Base-by-base conservation (phyloP, 306 rosid species). In the Datisca glomerata region DNA sequence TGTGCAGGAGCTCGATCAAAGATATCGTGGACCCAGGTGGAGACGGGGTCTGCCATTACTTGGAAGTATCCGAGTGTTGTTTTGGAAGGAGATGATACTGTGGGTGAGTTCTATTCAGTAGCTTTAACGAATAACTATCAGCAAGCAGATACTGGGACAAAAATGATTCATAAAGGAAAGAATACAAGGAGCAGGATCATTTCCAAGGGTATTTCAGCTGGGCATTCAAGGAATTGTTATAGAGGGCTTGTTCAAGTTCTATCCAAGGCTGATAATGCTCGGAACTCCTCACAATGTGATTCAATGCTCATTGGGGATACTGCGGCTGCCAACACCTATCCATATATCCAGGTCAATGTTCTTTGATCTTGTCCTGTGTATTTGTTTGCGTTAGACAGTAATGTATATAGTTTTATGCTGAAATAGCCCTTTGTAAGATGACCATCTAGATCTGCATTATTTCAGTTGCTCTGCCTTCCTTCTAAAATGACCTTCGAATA, bases 11-110 rank as follows among this genome's bases (percentile, higher is more conserved):
- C 31, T 8, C 46, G 72, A 29, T 86, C 96, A 1, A 86, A 58
- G 76, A 70, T 86, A 65, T 86, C 94, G 3, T 86, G 96, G 93
- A 86, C 93, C 2, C 96, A 86, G 51, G 96, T 86, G 49, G 96
- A 86, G 63, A 86, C 93, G 0, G 96, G 96, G 6, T 86, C 93
- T 1, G 96, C 93, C 1, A 81, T 86, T 35, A 86, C 96, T 25
- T 86, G 96, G 93, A 86, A 86, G 55, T 86, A 86, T 56, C 96
- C 96, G 0, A 86, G 96, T 59, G 94, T 86, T 58, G 67, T 86
- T 51, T 65, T 86, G 75, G 96, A 86, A 66, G 96, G 96, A 1
- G 96, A 86, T 68, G 94, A 68, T 43, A 67, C 77, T 19, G 79
- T 86, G 4, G 96, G 96, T 3, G 94, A 86, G 59, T 86, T 86